These are phyloP conservation scores for Yarrowia alimentaria DNA, from an alignment of 805 yeast species.

Conservation along the genomic window DNA sequence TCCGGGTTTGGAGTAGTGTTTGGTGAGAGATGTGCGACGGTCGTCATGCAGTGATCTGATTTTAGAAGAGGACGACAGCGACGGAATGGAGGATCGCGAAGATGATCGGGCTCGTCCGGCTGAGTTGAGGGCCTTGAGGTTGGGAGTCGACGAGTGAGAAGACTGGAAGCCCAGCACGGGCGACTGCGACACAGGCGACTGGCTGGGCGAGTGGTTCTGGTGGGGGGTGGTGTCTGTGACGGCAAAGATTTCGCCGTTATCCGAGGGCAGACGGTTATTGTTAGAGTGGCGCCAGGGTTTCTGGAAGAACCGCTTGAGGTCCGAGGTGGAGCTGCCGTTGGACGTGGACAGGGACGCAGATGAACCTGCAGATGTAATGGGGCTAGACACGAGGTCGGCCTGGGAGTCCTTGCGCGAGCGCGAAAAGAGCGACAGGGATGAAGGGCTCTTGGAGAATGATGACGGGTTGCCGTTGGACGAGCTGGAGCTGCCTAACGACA, in stretches of 20 bases:
- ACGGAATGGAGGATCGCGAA: slow-evolving; percentile 7
- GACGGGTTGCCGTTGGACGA: too few species aligned
- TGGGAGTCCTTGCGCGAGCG: slow-evolving; percentile 40
- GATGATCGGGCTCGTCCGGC: slow-evolving; percentile 10
- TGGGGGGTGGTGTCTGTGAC: slow-evolving; percentile 31
- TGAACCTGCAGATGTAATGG: slow-evolving; percentile 39
- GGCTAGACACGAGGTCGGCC: slow-evolving; percentile 36
- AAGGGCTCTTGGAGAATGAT: slow-evolving; percentile 32
- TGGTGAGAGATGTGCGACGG: slow-evolving; percentile 41
- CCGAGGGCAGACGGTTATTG: slow-evolving; percentile 12
- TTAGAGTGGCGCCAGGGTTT: slow-evolving; percentile 40
- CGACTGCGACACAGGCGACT: slow-evolving; percentile 4
- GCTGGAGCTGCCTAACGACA: slow-evolving; percentile 39
- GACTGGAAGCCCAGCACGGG: background rate
- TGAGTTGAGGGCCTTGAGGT: slow-evolving; percentile 3
- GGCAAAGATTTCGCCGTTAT: slow-evolving; percentile 22
- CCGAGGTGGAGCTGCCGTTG: slow-evolving; percentile 39
- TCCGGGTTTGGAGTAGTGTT: slow-evolving; percentile 74
- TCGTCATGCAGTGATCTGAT: slow-evolving; percentile 33
- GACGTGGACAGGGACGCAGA: slow-evolving; percentile 41
- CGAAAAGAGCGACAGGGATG: slow-evolving; percentile 41
- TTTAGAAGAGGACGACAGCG: slow-evolving; percentile 13
- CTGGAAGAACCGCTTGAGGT: slow-evolving; percentile 49
- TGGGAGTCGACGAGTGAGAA: slow-evolving; percentile 26
- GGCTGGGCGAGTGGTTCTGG: background rate